Evolutionary conservation across 83 land plant species (phyloP).

Genomic region (Isoetes engelmannii): DNA sequence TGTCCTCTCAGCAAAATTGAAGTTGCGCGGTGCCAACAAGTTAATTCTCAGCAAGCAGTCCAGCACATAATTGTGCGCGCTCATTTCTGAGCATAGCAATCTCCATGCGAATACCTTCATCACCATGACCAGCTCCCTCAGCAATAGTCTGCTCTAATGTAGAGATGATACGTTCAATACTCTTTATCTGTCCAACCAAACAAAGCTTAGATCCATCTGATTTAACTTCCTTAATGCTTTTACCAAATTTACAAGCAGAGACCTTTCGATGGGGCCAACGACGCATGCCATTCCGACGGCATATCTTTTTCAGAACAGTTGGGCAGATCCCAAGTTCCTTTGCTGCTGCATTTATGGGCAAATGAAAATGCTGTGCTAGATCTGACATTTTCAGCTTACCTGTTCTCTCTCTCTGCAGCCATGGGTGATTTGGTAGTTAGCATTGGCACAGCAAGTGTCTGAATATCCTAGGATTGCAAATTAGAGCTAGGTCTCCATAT

Average conservation of each 20-base stretch:
- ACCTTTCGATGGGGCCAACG: constrained; percentile 61
- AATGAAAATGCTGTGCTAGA: constrained; percentile 35
- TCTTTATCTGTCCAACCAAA: constrained; percentile 16
- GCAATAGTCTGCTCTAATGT: constrained; percentile 5
- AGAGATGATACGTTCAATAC: constrained; percentile 12
- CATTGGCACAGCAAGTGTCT: too few species aligned
- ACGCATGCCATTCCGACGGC: constrained; percentile 37
- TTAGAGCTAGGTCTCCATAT: too few species aligned
- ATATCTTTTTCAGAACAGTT: constrained; percentile 55
- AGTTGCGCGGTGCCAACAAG: too few species aligned
- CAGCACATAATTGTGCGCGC: constrained; percentile 40
- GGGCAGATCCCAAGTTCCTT: constrained; percentile 40
- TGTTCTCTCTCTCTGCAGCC: constrained; percentile 53
- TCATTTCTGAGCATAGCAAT: constrained; percentile 43
- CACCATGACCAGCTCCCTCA: constrained; percentile 17
- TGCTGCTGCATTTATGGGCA: constrained; percentile 53
- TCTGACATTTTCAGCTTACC: constrained; percentile 37
- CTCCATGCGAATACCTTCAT: constrained; percentile 38
- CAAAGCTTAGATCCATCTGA: not conserved
- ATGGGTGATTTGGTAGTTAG: constrained; percentile 1
- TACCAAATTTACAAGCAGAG: not conserved
- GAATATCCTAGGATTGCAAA: too few species aligned
- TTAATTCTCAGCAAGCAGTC: constrained; percentile 29
- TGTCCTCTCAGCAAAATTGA: too few species aligned
- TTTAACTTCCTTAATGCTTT: not conserved